phyloP scores from a whole-genome alignment of 1,284 basidiomycete species.

The Ceratobasidium sp. region DNA sequence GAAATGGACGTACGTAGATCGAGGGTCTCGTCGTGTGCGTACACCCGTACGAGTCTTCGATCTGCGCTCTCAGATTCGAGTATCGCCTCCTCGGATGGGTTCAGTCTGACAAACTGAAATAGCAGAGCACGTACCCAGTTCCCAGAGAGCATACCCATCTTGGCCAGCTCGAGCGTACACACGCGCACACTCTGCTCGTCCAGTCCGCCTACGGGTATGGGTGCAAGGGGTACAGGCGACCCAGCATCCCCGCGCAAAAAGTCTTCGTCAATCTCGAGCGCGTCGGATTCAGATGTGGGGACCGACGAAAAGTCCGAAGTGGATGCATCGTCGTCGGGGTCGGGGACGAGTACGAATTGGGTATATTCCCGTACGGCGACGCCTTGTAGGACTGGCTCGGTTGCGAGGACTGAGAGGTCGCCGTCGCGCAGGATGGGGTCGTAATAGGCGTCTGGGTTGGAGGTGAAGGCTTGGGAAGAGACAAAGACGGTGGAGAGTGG shows the following conservation, averaged over 20 bases:
- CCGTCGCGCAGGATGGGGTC: constrained; percentile 44
- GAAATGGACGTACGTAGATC: constrained; percentile 45
- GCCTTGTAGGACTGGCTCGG: constrained; percentile 77
- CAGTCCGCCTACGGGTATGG: not conserved
- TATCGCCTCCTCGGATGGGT: constrained; percentile 41
- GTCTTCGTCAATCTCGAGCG: constrained; percentile 70
- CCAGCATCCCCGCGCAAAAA: constrained; percentile 61
- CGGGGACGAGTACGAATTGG: constrained; percentile 61
- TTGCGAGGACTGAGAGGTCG: constrained; percentile 48
- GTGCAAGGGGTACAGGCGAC: constrained; percentile 40
- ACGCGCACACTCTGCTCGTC: constrained; percentile 54
- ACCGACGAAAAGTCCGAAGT: constrained; percentile 9
- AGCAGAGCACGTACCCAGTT: constrained; percentile 77
- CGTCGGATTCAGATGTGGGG: constrained; percentile 51
- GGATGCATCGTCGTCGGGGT: constrained; percentile 42
- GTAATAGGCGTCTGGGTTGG: constrained; percentile 6
- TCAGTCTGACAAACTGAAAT: not conserved
- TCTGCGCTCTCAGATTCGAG: no score
- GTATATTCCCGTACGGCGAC: constrained; percentile 60
- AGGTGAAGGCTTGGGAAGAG: constrained; percentile 6
- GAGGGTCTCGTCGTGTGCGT: constrained; percentile 59
- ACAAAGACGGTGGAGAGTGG: constrained; percentile 34
- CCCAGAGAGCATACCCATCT: constrained; percentile 78
- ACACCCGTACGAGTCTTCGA: constrained; percentile 59
- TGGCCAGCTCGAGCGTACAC: constrained; percentile 68